Evolutionary conservation across 768 basidiomycete species (phyloP), one percentile per base, ranked within the genome.

Genomic region (Rubroboletus pulcherrimus): DNA sequence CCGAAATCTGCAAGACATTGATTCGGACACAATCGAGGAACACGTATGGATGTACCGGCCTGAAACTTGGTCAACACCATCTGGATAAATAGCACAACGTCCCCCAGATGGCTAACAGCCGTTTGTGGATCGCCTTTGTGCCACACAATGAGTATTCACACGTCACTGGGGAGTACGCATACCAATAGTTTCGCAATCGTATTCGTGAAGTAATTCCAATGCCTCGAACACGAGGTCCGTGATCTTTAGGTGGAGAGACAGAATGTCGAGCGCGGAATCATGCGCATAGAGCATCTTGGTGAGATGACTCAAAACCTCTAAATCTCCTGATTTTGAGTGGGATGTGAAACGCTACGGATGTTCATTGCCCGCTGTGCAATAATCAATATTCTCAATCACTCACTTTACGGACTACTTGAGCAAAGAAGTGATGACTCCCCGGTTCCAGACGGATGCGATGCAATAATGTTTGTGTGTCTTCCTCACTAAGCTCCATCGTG

Each of bases 171-270:
- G 21, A 56, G 60, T 33, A 37, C 53, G 74, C 85, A 26, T 66
- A 87, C 90, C 90, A 33, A 92, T 85, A 21, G 83, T 86, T 64
- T 91, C 89, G 58, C 86, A 91, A 62, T 91, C 89, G 61, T 87
- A 91, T 40, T 83, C 79, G 53, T 88, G 82, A 41, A 91, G 71
- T 55, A 90, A 79, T 15, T 73, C 71, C 42, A 91, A 69, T 0
- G 83, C 81, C 58, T 82, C 77, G 29, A 80, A 83, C 31, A 90
- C 72, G n/a, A 93, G 65, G 51, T 85, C 82, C 11, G 78, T 76
- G n/a, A 90, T 71, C 54, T 77, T 81, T 19, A 81, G 70, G 66
- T 93, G 87, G 26, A 92, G 71, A 8, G 87, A 80, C 42, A 92
- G 61, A 44, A 89, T 79, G 62, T 92, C 89, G 19, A 93, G 70